Evolutionary conservation across 2,329 filamentous ascomycete genomes (phyloP).

Genomic region (Chrysosporium keratinophilum): DNA sequence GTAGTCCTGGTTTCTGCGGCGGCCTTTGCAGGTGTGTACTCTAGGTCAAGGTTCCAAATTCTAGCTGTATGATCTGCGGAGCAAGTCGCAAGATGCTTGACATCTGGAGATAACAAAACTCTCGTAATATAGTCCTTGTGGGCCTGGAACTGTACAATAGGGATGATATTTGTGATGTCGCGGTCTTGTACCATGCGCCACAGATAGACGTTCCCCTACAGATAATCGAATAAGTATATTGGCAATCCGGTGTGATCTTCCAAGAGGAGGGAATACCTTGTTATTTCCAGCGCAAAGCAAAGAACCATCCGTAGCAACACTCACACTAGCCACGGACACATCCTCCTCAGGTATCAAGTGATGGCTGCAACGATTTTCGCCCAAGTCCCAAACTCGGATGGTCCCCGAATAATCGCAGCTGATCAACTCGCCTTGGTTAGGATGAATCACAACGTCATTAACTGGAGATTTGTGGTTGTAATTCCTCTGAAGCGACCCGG

Average conservation of each 20-base stretch:
- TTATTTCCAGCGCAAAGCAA: constrained; percentile 91
- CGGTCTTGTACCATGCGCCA: constrained; percentile 83
- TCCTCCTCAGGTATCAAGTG: constrained; percentile 95
- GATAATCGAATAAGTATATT: constrained; percentile 3
- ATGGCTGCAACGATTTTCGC: constrained; percentile 93
- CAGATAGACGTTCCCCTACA: constrained; percentile 87
- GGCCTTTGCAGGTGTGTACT: constrained; percentile 36
- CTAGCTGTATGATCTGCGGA: constrained; percentile 89
- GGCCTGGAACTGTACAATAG: constrained; percentile 78
- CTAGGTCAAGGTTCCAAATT: constrained; percentile 88
- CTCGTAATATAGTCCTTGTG: constrained; percentile 90
- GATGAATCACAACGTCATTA: constrained; percentile 98
- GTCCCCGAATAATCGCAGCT: constrained; percentile 89
- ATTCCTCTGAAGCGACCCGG: constrained; percentile 76
- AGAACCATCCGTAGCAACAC: constrained; percentile 86
- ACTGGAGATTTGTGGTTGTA: constrained; percentile 82
- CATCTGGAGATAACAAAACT: constrained; percentile 81
- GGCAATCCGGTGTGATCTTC: not conserved
- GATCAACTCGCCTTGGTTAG: constrained; percentile 96
- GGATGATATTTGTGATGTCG: constrained; percentile 73
- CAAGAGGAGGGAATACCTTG: constrained; percentile 45
- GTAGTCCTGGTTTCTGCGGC: constrained; percentile 18
- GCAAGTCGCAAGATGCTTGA: constrained; percentile 88
- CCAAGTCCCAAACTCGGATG: constrained; percentile 90
- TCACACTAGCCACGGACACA: constrained; percentile 85